Evolutionary conservation across 768 basidiomycete genomes (phyloP).

Genomic region (Mycena vulgaris): DNA sequence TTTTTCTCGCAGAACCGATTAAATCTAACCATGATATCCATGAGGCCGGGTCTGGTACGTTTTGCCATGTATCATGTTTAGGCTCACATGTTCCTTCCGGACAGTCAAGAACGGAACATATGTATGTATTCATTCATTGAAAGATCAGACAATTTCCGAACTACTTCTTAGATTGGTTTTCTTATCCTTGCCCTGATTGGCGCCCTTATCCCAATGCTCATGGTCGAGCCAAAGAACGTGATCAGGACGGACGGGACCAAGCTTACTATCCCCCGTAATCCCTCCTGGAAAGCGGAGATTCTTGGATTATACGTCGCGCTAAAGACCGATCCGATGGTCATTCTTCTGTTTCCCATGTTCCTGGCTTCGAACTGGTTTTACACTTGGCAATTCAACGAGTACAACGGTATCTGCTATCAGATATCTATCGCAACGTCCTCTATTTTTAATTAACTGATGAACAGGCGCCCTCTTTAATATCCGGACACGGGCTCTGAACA

Average conservation of each 20-base stretch:
- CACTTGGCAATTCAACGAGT: slow-evolving; percentile 89
- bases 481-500: slow-evolving; percentile 83
- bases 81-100: slow-evolving; percentile 17
- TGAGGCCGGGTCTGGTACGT: slow-evolving; percentile 60
- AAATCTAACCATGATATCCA: slow-evolving; percentile 40
- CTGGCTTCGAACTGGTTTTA: slow-evolving; percentile 90
- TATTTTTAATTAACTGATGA: neutral
- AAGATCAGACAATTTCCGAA: slow-evolving; percentile 10
- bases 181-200: slow-evolving; percentile 81
- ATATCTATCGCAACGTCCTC: too few relatives aligned
- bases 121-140: slow-evolving; percentile 57
- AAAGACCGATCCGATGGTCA: slow-evolving; percentile 77
- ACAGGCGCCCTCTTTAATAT: slow-evolving; percentile 78
- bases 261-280: slow-evolving; percentile 72
- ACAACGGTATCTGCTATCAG: slow-evolving; percentile 62
- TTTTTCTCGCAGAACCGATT: neutral
- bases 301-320: slow-evolving; percentile 80
- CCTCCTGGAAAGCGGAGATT: slow-evolving; percentile 87
- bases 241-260: slow-evolving; percentile 83
- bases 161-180: slow-evolving; percentile 74
- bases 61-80: slow-evolving; percentile 4
- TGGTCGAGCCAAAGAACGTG: slow-evolving; percentile 82
- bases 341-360: slow-evolving; percentile 89
- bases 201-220: slow-evolving; percentile 73
- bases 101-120: slow-evolving; percentile 83